Evolutionary conservation across 2,329 filamentous ascomycete genomes (phyloP).

Genomic region (Trichoderma sp.): DNA sequence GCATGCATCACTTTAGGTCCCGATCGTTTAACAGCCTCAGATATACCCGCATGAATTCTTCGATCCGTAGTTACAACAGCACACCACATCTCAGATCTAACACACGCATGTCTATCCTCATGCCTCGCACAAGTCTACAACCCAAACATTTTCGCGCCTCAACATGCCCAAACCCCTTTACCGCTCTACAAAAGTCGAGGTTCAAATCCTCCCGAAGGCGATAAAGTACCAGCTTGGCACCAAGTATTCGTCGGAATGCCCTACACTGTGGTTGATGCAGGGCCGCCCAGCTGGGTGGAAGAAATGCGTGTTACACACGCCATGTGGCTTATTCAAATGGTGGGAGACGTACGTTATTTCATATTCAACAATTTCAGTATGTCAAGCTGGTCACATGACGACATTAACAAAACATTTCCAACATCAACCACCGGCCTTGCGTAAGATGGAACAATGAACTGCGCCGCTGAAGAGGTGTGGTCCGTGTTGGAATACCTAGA

Average conservation of each 20-base stretch:
- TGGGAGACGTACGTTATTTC: conserved; percentile 18
- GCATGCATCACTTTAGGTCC: neutral
- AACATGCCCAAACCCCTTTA: neutral
- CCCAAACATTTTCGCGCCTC: conserved; percentile 18
- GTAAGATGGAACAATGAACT: neutral
- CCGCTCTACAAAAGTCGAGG: neutral
- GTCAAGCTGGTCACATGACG: conserved; percentile 16
- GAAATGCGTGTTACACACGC: conserved; percentile 27
- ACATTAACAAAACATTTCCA: conserved; percentile 9
- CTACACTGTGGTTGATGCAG: neutral
- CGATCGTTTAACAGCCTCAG: neutral
- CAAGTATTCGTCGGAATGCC: neutral
- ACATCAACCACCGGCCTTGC: neutral
- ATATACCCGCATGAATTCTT: conserved; percentile 8
- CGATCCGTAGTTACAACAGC: conserved; percentile 23
- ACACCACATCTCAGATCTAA: conserved; percentile 22
- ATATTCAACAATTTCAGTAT: neutral
- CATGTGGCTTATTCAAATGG: conserved; percentile 23
- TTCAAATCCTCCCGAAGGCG: neutral
- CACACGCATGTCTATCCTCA: conserved; percentile 24
- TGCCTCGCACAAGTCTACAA: conserved; percentile 19
- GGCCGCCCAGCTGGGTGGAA: conserved; percentile 25
- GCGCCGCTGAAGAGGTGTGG: neutral
- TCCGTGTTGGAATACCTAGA: neutral
- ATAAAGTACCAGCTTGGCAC: neutral